Evolutionary conservation across 2,329 filamentous ascomycete genomes (phyloP).

Genomic region (Fusarium vanettenii): DNA sequence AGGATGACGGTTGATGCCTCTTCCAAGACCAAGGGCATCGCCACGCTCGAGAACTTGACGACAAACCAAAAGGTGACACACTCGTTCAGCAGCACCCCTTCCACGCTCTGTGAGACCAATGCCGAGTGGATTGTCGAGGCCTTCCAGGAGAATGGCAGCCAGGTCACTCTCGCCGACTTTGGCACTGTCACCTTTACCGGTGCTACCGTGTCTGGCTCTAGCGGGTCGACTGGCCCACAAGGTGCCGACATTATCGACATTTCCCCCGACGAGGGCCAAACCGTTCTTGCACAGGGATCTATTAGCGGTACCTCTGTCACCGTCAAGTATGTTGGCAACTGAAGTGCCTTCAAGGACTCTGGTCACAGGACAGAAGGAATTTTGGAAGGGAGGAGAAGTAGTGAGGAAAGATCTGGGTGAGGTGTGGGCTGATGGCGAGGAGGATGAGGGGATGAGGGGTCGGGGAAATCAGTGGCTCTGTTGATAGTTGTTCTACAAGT

Average conservation of each 20-base stretch:
- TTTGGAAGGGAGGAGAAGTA: not conserved
- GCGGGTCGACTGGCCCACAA: not conserved
- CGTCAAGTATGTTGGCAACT: constrained; percentile 11
- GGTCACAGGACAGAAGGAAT: not conserved
- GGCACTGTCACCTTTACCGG: constrained; percentile 43
- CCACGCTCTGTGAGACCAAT: constrained; percentile 64
- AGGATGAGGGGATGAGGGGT: not conserved
- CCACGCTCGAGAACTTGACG: constrained; percentile 57
- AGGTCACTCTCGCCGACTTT: constrained; percentile 47
- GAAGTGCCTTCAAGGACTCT: not conserved
- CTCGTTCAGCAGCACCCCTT: constrained; percentile 57
- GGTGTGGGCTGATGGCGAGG: not conserved
- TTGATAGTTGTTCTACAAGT: not conserved
- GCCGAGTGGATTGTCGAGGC: constrained; percentile 73
- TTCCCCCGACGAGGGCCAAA: constrained; percentile 8
- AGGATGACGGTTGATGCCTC: constrained; percentile 46
- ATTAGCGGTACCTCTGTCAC: constrained; percentile 7
- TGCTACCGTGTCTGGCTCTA: constrained; percentile 37
- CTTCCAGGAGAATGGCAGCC: constrained; percentile 41
- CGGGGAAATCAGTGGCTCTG: not conserved
- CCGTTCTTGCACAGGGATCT: not conserved
- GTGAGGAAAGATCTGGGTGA: not conserved
- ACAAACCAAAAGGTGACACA: constrained; percentile 65
- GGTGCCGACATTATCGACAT: constrained; percentile 9
- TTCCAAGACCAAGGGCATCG: constrained; percentile 40